Base-by-base conservation (phyloP, 1,284 basidiomycete genomes). In the Puccinia triticina region DNA sequence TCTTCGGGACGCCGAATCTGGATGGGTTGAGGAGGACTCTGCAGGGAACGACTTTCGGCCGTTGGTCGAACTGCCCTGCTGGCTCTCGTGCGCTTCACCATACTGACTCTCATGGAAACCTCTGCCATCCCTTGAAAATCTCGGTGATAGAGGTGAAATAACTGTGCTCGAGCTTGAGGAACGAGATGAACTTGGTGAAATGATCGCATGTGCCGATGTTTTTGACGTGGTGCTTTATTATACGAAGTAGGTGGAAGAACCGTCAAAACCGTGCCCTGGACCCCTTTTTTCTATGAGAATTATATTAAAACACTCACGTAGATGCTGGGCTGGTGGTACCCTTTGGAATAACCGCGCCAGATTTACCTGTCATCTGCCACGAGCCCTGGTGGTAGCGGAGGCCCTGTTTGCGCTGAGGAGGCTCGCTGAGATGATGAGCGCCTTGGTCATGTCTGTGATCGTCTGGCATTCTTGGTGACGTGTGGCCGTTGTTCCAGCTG, bases 301-400 rank as follows among this genome's bases (percentile, higher is more conserved):
- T 26, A 59, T 29, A 34, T 64, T 46, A 5, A 69, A 57, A 34
- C 2, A 57, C 72, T 40, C 26, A 74, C 72, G 72, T 74, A n/a
- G 50, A 74, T 40, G 72, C 72, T 37, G 72, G 48, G 21, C 48
- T 74, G 7, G 61, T 66, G 61, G 72, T 74, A 11, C 26, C 72
- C 50, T 74, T 55, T 34, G 72, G 72, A 55, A 53, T 57, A n/a
- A 57, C 48, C n/a, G 32, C 26, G 34, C 53, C 72, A 3, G 34
- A 74, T 53, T 57, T 74, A 2, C 29, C 48, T 29, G 29, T 74
- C 72, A 74, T 74, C 50, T 57, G 46, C 46, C 72, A 74, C 72
- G 34, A 74, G 29, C 72, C 72, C 34, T 74, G 72, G 50, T 55
- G 34, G 34, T 74, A 74, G 72, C 46, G 48, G 29, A 74, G 72